A percentile compares a stretch with the other conserved stretches of the same genome.
These are phyloP conservation scores for Croton laevigatus DNA, from an alignment of 441 rosid genomes.

Conservation along the genomic window DNA sequence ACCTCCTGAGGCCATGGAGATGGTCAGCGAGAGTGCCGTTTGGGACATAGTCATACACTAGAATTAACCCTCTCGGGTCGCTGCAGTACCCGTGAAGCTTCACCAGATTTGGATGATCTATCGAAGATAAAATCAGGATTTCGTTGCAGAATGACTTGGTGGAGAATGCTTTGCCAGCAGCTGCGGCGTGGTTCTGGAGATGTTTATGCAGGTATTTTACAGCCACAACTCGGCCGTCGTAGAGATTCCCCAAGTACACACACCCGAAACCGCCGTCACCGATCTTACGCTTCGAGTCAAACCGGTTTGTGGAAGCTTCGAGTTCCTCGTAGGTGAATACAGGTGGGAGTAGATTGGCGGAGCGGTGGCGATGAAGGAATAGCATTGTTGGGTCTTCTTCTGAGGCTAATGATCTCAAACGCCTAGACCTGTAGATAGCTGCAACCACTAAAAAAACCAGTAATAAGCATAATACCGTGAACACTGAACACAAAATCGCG, in stretches of 20 bases:
- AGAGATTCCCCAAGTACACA: slow-evolving; percentile 66
- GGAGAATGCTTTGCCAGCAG: slow-evolving; percentile 53
- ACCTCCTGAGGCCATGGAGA: slow-evolving; percentile 52
- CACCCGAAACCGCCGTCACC: slow-evolving; percentile 96
- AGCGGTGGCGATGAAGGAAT: slow-evolving; percentile 74
- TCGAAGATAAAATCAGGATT: slow-evolving; percentile 76
- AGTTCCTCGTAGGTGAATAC: slow-evolving; percentile 90
- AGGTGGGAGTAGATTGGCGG: slow-evolving; percentile 71
- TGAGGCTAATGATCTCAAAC: slow-evolving; percentile 34
- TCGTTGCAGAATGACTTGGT: slow-evolving; percentile 83
- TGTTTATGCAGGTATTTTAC: slow-evolving; percentile 75
- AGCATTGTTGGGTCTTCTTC: slow-evolving; percentile 75
- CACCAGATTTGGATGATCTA: slow-evolving; percentile 75
- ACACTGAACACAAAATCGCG: slow-evolving; percentile 46
- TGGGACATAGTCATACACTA: slow-evolving; percentile 76
- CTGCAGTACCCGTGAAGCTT: slow-evolving; percentile 91
- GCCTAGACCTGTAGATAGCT: slow-evolving; percentile 52
- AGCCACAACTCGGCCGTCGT: slow-evolving; percentile 67
- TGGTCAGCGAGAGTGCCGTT: slow-evolving; percentile 92
- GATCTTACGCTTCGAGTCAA: slow-evolving; percentile 75
- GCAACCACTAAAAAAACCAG: slow-evolving; percentile 42
- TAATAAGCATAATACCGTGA: slow-evolving; percentile 49
- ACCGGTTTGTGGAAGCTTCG: slow-evolving; percentile 61
- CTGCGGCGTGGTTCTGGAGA: slow-evolving; percentile 34
- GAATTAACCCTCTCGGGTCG: slow-evolving; percentile 81